These are phyloP conservation scores for Arabidopsis hybrid DNA, from an alignment of 441 rosid species.

Conservation along the genomic window DNA sequence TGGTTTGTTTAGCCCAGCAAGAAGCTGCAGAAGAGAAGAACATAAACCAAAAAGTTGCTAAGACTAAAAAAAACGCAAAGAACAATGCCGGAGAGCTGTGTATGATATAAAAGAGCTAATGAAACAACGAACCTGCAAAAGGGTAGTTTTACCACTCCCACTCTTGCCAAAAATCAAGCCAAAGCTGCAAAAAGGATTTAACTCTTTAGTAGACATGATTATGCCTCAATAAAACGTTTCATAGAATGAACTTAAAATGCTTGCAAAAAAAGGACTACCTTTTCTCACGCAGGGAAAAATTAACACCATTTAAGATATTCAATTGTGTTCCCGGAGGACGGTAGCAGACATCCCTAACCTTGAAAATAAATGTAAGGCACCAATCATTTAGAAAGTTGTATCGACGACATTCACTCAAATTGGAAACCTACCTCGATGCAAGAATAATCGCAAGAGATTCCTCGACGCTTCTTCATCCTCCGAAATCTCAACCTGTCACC, in stretches of 20 bases:
- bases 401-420: not conserved
- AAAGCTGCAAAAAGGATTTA: slow-evolving; percentile 58
- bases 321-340: slow-evolving; percentile 83
- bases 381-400: slow-evolving; percentile 2
- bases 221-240: not conserved
- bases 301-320: slow-evolving; percentile 73
- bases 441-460: slow-evolving; percentile 59
- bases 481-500: slow-evolving; percentile 45
- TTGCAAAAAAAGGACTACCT: slow-evolving; percentile 47
- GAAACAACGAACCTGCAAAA: slow-evolving; percentile 66
- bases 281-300: slow-evolving; percentile 77
- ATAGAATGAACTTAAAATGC: not conserved
- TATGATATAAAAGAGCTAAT: slow-evolving; percentile 1
- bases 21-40: slow-evolving; percentile 62
- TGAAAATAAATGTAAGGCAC: not conserved
- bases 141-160: slow-evolving; percentile 97
- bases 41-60: slow-evolving; percentile 15
- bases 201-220: slow-evolving; percentile 16
- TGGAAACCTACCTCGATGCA: slow-evolving; percentile 68
- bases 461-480: slow-evolving; percentile 29
- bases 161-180: slow-evolving; percentile 96
- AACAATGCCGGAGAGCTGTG: slow-evolving; percentile 2
- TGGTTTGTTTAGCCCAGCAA: slow-evolving; percentile 85
- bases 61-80: slow-evolving; percentile 10
- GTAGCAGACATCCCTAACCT: slow-evolving; percentile 62